Percentiles rank a stretch among this genome's conserved stretches.
These are phyloP conservation scores for Leccinum subtestaceum DNA, from an alignment of 768 basidiomycete genomes.

Conservation along the genomic window DNA sequence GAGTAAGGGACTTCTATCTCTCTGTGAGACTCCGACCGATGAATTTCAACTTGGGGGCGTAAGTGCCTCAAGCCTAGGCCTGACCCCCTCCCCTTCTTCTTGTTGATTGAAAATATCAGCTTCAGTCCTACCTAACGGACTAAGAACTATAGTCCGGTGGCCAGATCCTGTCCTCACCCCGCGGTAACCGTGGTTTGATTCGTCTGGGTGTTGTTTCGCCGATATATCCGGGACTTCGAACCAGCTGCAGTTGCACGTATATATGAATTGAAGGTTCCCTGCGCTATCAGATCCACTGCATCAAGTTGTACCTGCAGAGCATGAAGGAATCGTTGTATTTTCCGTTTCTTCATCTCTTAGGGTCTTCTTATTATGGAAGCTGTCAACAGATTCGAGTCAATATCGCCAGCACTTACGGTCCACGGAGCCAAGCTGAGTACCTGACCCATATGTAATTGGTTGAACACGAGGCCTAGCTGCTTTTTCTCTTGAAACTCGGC, in stretches of 20 bases:
- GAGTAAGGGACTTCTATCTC: not conserved
- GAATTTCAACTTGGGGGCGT: not conserved
- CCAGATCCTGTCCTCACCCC: not conserved
- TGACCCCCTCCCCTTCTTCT: not conserved
- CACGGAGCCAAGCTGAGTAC: not conserved
- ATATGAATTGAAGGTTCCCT: not conserved
- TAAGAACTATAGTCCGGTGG: not conserved
- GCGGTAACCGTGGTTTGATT: not conserved
- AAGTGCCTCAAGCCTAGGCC: not conserved
- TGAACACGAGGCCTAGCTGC: not conserved
- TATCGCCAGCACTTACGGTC: not conserved
- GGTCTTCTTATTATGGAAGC: not conserved
- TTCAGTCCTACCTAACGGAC: not conserved
- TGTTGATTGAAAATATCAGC: not conserved
- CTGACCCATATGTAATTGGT: not conserved
- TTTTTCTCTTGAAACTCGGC: not conserved
- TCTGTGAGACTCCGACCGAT: not conserved
- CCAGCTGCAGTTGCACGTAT: not conserved
- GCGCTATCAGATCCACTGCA: not conserved
- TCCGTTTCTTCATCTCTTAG: not conserved
- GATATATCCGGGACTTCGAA: not conserved
- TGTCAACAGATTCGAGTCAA: not conserved
- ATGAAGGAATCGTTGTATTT: not conserved
- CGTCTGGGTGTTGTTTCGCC: not conserved
- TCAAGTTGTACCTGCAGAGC: not conserved